Conservation (phyloP, 2,329 filamentous ascomycete genomes). For the Aquanectria penicillioides region DNA sequence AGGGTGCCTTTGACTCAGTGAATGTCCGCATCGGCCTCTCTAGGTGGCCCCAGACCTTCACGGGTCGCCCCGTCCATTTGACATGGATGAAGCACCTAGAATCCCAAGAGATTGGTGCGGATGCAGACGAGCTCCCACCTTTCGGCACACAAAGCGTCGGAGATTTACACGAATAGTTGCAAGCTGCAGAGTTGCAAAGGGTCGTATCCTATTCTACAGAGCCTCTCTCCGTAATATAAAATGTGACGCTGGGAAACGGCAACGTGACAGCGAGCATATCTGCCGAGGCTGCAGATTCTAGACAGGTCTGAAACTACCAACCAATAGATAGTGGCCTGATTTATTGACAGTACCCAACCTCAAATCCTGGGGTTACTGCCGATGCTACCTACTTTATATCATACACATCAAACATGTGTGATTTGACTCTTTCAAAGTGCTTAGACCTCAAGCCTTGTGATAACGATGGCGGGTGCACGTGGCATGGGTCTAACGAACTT, state of each 20-base stretch:
- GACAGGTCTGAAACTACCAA: too few relatives aligned
- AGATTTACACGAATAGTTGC: not conserved
- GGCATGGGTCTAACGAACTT: too few relatives aligned
- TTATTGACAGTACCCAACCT: too few relatives aligned
- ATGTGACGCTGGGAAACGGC: not conserved
- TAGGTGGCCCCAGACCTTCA: conserved; percentile 80
- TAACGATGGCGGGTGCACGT: too few relatives aligned
- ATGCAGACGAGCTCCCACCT: conserved; percentile 21
- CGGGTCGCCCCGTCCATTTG: conserved; percentile 70
- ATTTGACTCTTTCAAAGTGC: too few relatives aligned
- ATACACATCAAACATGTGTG: too few relatives aligned
- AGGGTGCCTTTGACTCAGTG: not conserved
- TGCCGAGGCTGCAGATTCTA: not conserved
- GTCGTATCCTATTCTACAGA: not conserved
- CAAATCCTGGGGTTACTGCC: too few relatives aligned
- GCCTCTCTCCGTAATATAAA: not conserved
- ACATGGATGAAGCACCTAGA: conserved; percentile 54
- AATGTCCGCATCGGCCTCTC: conserved; percentile 82
- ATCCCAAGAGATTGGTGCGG: conserved; percentile 6
- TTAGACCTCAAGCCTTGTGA: too few relatives aligned
- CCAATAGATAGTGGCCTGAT: too few relatives aligned
- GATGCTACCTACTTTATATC: too few relatives aligned
- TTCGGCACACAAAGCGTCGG: conserved; percentile 3
- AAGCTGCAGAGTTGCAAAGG: not conserved
- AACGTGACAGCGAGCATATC: not conserved